Conservation (phyloP, 73 alveolate genomes). For the Breviolum minutum region DNA sequence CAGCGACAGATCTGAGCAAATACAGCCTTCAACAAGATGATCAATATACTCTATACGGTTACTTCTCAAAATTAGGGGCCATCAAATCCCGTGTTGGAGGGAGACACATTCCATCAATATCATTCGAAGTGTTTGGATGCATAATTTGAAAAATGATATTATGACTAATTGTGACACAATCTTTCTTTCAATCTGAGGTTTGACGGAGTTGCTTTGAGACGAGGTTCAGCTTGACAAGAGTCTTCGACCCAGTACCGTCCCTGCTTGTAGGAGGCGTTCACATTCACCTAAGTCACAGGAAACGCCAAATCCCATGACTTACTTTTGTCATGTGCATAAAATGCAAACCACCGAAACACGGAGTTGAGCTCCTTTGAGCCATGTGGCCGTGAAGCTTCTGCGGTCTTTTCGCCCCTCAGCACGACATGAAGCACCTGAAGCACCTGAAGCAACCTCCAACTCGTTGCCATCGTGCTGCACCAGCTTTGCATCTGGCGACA, state of each 20-base stretch:
- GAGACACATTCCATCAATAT: too few relatives aligned
- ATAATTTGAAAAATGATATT: too few relatives aligned
- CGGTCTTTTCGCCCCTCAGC: slow-evolving; percentile 14
- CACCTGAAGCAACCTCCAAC: slow-evolving; percentile 54
- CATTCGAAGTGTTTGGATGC: neutral
- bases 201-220: neutral
- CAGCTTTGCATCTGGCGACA: slow-evolving; percentile 1
- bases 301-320: neutral
- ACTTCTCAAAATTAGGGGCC: too few relatives aligned
- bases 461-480: slow-evolving; percentile 45
- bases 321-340: neutral
- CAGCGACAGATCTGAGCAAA: neutral
- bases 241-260: slow-evolving; percentile 84
- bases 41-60: neutral
- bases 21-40: neutral
- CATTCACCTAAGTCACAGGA: neutral
- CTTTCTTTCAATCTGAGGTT: too few relatives aligned
- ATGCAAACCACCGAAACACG: neutral
- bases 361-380: neutral
- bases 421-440: slow-evolving; percentile 34
- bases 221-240: slow-evolving; percentile 65
- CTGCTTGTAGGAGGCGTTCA: slow-evolving; percentile 20
- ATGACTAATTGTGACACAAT: too few relatives aligned
- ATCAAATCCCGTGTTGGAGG: neutral
- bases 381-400: slow-evolving; percentile 37